These are phyloP conservation scores for Neurospora sp. DNA, from an alignment of 495 filamentous ascomycete species.

Conservation along the genomic window DNA sequence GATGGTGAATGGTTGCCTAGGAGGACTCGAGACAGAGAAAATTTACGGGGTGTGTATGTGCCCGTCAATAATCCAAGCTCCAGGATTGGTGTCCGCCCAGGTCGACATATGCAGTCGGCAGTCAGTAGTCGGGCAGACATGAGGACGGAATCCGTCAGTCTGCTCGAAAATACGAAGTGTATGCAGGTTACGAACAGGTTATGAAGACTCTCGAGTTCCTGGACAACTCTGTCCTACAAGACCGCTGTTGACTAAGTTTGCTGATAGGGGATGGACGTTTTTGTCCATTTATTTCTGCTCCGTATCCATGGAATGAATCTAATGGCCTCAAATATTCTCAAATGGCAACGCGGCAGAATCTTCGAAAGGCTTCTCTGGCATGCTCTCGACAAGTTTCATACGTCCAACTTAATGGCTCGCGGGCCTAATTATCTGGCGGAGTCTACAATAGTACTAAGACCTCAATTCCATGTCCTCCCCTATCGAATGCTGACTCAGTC, in stretches of 20 bases:
- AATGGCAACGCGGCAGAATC: neutral
- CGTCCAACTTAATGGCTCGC: neutral
- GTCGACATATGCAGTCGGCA: neutral
- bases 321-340: neutral
- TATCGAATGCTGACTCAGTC: neutral
- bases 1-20: neutral
- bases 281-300: neutral
- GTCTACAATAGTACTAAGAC: neutral
- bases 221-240: neutral
- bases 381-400: neutral
- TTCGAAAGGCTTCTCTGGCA: neutral
- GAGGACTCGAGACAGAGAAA: neutral
- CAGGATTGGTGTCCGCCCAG: neutral
- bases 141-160: neutral
- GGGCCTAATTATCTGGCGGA: neutral
- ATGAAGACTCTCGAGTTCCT: neutral
- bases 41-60: neutral
- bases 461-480: neutral
- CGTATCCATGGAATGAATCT: neutral
- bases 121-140: neutral
- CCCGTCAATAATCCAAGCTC: neutral
- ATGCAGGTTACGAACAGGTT: neutral
- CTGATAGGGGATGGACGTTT: neutral
- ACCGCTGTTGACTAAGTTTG: neutral
- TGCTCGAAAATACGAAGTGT: neutral